Evolutionary conservation across 2,329 filamentous ascomycete species (phyloP).

Genomic region (Scedosporium aurantiacum): DNA sequence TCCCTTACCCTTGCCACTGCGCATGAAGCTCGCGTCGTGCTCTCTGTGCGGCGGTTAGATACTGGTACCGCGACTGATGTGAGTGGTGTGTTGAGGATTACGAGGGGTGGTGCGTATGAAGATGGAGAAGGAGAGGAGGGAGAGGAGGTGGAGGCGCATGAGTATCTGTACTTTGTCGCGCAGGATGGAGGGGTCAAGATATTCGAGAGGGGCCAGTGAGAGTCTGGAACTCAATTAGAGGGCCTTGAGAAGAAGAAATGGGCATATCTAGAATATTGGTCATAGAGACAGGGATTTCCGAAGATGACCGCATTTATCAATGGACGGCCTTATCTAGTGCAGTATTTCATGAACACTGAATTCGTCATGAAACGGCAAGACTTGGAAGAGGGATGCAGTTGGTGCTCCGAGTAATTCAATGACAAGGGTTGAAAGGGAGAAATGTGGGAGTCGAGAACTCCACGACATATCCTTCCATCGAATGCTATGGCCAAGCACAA

Average conservation of each 20-base stretch:
- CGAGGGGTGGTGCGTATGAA: conserved; percentile 34
- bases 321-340: too few relatives aligned
- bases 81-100: conserved; percentile 74
- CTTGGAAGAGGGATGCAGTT: not conserved
- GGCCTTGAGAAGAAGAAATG: too few relatives aligned
- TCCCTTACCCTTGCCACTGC: conserved; percentile 60
- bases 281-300: not conserved
- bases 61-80: conserved; percentile 86
- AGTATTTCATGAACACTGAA: too few relatives aligned
- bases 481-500: too few relatives aligned
- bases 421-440: not conserved
- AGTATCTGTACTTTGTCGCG: conserved; percentile 71
- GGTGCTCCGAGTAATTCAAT: not conserved
- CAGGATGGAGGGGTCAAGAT: conserved; percentile 71
- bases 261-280: too few relatives aligned
- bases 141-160: conserved; percentile 42
- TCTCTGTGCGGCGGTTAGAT: conserved; percentile 67
- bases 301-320: too few relatives aligned
- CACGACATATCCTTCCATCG: too few relatives aligned
- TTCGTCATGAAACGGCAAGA: too few relatives aligned
- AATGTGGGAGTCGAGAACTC: not conserved
- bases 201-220: conserved; percentile 59
- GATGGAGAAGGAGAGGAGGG: conserved; percentile 14
- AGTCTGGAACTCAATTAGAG: not conserved
- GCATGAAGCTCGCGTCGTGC: conserved; percentile 62